Evolutionary conservation across 2,329 filamentous ascomycete species (phyloP).

Genomic region (Calonectria crousiana): DNA sequence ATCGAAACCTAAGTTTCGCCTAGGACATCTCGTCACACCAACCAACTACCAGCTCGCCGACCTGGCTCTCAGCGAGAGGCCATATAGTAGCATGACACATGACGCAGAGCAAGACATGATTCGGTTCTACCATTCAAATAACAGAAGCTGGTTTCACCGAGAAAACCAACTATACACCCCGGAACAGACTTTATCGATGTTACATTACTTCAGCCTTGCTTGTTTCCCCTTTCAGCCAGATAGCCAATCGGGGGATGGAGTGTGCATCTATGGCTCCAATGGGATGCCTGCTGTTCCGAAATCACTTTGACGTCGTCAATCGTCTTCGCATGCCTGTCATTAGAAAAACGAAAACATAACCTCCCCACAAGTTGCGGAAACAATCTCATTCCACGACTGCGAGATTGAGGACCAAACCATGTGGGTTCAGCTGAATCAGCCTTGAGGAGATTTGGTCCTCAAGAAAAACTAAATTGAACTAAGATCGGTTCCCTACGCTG

Average conservation of each 20-base stretch:
- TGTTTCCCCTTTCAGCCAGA: neutral
- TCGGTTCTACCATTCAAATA: neutral
- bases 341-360: neutral
- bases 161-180: neutral
- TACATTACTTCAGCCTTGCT: neutral
- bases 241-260: neutral
- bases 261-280: neutral
- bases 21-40: neutral
- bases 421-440: neutral
- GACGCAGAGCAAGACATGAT: neutral
- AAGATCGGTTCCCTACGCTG: neutral
- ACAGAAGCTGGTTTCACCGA: neutral
- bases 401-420: neutral
- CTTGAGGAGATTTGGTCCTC: neutral
- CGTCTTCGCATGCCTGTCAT: neutral
- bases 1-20: neutral
- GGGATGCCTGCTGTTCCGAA: neutral
- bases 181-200: neutral
- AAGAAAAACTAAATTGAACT: neutral
- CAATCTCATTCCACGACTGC: neutral
- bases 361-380: neutral
- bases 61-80: too few species aligned
- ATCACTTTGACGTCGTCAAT: neutral
- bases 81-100: too few species aligned
- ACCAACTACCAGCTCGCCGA: neutral